Base-by-base conservation (phyloP, 495 filamentous ascomycete species). In the Polyplosphaeria fusca region DNA sequence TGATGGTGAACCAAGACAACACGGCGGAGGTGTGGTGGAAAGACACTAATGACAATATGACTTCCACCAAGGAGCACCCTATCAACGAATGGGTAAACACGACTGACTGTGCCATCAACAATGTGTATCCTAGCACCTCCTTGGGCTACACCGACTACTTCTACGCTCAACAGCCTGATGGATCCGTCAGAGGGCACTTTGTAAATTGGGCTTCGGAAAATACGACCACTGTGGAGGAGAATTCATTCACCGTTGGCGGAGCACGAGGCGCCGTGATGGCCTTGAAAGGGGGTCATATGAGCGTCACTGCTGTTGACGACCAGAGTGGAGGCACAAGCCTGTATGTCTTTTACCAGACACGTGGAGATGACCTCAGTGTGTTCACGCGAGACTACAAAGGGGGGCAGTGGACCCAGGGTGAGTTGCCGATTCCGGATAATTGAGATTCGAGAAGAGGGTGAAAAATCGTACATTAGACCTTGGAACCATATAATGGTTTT, bases 71-170 rank as follows among this genome's bases (percentile, higher is more conserved):
- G 5, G 11, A 3, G 7, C 65, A 68, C 38, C 63, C 53, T 4
- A 58, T 68, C 42, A 68, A 66, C 26, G 28, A 47, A 18, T 66
- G 63, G 56, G 48, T 28, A 4, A 68, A 61, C 35, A 32, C 45
- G 4, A 57, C 54, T 22, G 13, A 28, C 1, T 48, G 20, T 28
- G 24, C 45, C 13, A 64, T 67, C 45, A 25, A 41, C 12, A 58
- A 64, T 32, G 51, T 67, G 18, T 43, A 64, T 38, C 65, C 61
- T 1, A 37, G 52, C 19, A 59, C 60, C 14, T 65, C 56, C 4
- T 52, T 68, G 5, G 66, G 63, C 46, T 68, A 60, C 48, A 68
- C 66, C 2, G 56, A 68, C 24, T 66, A 50, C 51, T 58, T 68
- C 44, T 68, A 68, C 47, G 44, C 55, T 5, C 66, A 68, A 39